Conservation (phyloP, 352 stramenopile species). For the Phytophthora multivora region DNA sequence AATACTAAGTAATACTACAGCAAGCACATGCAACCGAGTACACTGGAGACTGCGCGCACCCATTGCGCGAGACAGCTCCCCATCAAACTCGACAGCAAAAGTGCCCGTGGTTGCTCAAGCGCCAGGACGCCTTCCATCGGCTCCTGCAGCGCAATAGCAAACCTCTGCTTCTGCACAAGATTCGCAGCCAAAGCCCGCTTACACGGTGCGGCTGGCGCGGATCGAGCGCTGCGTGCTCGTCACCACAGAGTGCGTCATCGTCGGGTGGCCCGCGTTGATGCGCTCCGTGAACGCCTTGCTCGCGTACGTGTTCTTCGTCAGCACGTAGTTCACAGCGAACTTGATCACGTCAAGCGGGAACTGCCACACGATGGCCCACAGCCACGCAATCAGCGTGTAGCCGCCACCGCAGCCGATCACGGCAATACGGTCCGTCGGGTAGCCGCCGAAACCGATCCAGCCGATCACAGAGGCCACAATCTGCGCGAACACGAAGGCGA, state of each 20-base stretch:
- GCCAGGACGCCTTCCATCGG: constrained; percentile 23
- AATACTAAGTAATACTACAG: constrained; percentile 36
- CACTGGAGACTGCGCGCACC: neutral
- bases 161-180: constrained; percentile 12
- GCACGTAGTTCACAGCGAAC: constrained; percentile 69
- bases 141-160: constrained; percentile 5
- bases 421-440: constrained; percentile 65
- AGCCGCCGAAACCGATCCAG: constrained; percentile 72
- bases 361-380: constrained; percentile 76
- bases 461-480: constrained; percentile 67
- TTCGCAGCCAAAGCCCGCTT: constrained; percentile 24
- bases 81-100: neutral
- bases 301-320: constrained; percentile 64
- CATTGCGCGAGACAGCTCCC: neutral
- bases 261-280: constrained; percentile 79
- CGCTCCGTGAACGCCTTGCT: constrained; percentile 72
- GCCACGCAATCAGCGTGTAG: constrained; percentile 70
- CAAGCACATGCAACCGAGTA: constrained; percentile 13
- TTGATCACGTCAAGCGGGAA: constrained; percentile 80
- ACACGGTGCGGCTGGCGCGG: constrained; percentile 67
- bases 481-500: constrained; percentile 75
- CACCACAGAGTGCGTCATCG: constrained; percentile 62
- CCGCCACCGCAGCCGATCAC: constrained; percentile 66
- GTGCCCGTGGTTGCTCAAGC: constrained; percentile 3
- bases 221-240: constrained; percentile 69